A percentile compares a stretch with the other conserved stretches of the same genome.
These are phyloP conservation scores for Gymnopilus junonius DNA, from an alignment of 768 basidiomycete species.

Conservation along the genomic window DNA sequence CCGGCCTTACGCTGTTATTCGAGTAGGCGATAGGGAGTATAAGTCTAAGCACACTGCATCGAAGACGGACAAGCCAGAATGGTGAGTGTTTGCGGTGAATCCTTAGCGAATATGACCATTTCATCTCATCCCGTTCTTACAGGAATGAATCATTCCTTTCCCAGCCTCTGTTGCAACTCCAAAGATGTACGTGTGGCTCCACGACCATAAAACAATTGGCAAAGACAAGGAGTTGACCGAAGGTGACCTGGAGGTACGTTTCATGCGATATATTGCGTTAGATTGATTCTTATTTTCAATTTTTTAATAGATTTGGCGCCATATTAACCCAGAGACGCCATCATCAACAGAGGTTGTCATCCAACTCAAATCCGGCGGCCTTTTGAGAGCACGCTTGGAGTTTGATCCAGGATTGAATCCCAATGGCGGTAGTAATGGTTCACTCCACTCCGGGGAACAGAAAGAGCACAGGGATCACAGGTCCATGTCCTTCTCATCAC, in stretches of 20 bases:
- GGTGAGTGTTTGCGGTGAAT: constrained; percentile 53
- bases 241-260: constrained; percentile 81
- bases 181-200: constrained; percentile 66
- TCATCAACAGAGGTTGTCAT: constrained; percentile 69
- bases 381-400: constrained; percentile 71
- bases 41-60: constrained; percentile 81
- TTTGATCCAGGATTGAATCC: constrained; percentile 62
- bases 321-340: constrained; percentile 58
- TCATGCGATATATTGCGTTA: neutral
- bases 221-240: constrained; percentile 88
- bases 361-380: constrained; percentile 70
- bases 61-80: constrained; percentile 82
- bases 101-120: neutral
- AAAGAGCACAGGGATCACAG: constrained; percentile 35
- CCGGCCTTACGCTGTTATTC: constrained; percentile 82
- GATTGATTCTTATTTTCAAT: constrained; percentile 17
- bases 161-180: constrained; percentile 61
- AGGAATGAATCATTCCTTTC: constrained; percentile 92
- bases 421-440: constrained; percentile 38
- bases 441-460: constrained; percentile 48
- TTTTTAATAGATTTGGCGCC: constrained; percentile 82
- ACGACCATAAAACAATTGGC: constrained; percentile 89
- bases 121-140: constrained; percentile 2
- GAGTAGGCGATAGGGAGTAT: constrained; percentile 79
- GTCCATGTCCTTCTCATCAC: constrained; percentile 49